phyloP scores from a whole-genome alignment of 2,329 filamentous ascomycete genomes.

The Orbilia quercus region DNA sequence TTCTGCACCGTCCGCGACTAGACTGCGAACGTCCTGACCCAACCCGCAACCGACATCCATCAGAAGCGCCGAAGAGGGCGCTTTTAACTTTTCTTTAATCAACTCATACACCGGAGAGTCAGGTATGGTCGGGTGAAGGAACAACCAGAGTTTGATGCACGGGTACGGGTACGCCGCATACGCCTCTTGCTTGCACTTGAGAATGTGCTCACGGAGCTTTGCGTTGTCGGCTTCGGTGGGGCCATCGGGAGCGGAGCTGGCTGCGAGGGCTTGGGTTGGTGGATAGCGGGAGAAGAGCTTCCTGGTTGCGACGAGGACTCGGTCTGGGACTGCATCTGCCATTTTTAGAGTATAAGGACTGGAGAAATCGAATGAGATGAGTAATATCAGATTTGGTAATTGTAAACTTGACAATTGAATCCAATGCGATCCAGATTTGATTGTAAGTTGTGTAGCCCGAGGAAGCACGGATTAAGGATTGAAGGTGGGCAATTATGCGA shows the following conservation, averaged over 20 bases:
- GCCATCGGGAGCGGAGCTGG: not conserved
- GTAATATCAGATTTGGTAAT: no score
- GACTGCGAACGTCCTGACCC: not conserved
- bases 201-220: not conserved
- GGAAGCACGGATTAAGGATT: no score
- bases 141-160: conserved; percentile 2
- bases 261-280: not conserved
- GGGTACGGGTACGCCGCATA: conserved; percentile 8
- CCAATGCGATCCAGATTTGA: no score
- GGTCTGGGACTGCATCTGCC: not conserved
- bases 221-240: not conserved
- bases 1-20: conserved; percentile 6
- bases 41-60: conserved; percentile 3
- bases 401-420: no score
- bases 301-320: not conserved
- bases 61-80: conserved; percentile 1
- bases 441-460: no score
- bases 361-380: no score
- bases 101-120: not conserved
- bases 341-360: not conserved
- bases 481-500: no score
- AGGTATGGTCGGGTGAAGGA: conserved; percentile 4
- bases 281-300: conserved; percentile 9
- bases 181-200: conserved; percentile 5
- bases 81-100: not conserved